Percentiles rank a stretch among this genome's conserved stretches.
Evolutionary conservation across 2,329 filamentous ascomycete species (phyloP).

Genomic region (Colletotrichum karsti): DNA sequence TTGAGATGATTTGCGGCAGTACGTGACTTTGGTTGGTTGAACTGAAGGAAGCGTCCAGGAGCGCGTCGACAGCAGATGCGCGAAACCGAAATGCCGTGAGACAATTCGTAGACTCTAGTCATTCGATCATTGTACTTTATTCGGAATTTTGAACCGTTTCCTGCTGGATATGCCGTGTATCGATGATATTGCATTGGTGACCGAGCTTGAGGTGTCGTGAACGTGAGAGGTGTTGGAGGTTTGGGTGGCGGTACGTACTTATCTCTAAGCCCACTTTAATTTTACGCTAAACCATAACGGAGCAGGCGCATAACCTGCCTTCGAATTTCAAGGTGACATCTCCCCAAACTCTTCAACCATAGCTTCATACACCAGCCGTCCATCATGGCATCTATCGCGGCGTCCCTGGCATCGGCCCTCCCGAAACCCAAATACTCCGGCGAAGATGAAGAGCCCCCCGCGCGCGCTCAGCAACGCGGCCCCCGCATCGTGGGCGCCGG

Average conservation of each 20-base stretch:
- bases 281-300: not conserved
- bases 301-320: slow-evolving; percentile 26
- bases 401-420: slow-evolving; percentile 80
- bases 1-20: too few species aligned
- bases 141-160: too few species aligned
- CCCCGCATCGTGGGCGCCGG: slow-evolving; percentile 83
- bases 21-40: too few species aligned
- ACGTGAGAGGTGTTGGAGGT: not conserved
- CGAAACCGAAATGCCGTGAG: too few species aligned
- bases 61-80: too few species aligned
- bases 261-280: not conserved
- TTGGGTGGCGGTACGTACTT: not conserved
- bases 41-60: too few species aligned
- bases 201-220: too few species aligned
- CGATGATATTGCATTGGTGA: too few species aligned
- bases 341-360: slow-evolving; percentile 11
- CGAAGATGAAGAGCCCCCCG: slow-evolving; percentile 83
- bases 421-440: slow-evolving; percentile 92
- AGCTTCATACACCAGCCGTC: slow-evolving; percentile 32
- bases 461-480: slow-evolving; percentile 77
- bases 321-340: slow-evolving; percentile 29
- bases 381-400: slow-evolving; percentile 72
- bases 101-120: too few species aligned
- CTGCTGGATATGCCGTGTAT: too few species aligned
- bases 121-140: too few species aligned